Evolutionary conservation across 441 rosid genomes (phyloP).

Genomic region (Rhodomyrtus psidioides): DNA sequence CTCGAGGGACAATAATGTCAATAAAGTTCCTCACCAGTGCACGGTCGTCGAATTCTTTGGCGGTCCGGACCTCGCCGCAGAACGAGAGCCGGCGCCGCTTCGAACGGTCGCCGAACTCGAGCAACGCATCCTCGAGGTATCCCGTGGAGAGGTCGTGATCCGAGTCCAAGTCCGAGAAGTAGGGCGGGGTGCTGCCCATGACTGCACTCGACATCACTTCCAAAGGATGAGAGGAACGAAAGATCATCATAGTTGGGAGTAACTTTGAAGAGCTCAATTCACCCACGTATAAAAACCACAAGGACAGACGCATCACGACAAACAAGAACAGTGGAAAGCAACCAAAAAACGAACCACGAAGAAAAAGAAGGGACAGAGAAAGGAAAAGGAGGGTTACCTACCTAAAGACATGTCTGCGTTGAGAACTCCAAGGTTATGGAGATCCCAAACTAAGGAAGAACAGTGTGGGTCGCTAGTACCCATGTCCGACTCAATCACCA

Average conservation of each 20-base stretch:
- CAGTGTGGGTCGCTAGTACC: constrained; percentile 11
- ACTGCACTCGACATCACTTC: constrained; percentile 18
- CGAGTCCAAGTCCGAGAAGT: constrained; percentile 34
- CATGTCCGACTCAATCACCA: constrained; percentile 14
- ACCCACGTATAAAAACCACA: not conserved
- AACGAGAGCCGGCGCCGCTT: constrained; percentile 54
- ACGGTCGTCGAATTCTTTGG: constrained; percentile 8
- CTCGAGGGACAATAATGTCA: not conserved
- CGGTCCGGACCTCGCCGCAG: constrained; percentile 14
- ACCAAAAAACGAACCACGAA: not conserved
- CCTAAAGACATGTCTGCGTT: constrained; percentile 69
- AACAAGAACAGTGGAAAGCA: constrained; percentile 16
- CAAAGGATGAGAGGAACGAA: not conserved
- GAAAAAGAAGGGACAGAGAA: not conserved
- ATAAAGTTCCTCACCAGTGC: constrained; percentile 11
- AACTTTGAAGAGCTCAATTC: not conserved
- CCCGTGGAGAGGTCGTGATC: constrained; percentile 57
- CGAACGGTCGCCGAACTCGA: constrained; percentile 49
- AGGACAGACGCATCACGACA: not conserved
- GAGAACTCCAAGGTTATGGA: constrained; percentile 72
- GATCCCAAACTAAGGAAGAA: constrained; percentile 70
- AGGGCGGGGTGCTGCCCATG: constrained; percentile 26
- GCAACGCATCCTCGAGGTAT: constrained; percentile 75
- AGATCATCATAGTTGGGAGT: not conserved
- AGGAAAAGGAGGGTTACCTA: constrained; percentile 13